These are phyloP conservation scores for Daphne laureola DNA, from an alignment of 441 rosid species.

Conservation along the genomic window DNA sequence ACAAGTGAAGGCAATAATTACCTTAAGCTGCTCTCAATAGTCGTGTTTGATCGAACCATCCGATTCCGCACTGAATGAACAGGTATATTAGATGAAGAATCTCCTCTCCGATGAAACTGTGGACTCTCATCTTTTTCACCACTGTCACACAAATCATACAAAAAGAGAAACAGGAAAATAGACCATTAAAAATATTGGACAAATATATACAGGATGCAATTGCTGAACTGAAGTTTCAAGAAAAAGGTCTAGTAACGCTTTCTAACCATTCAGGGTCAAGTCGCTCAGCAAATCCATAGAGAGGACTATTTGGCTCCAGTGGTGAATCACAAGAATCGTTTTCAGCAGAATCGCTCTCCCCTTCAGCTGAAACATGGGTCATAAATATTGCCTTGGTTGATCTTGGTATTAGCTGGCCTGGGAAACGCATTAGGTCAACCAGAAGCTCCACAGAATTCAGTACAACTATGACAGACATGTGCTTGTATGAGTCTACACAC, in stretches of 20 bases:
- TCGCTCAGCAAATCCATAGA: conserved; percentile 80
- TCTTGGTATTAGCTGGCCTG: conserved; percentile 85
- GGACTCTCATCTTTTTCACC: conserved; percentile 74
- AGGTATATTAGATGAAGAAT: conserved; percentile 51
- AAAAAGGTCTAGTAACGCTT: conserved; percentile 12
- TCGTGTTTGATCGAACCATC: conserved; percentile 54
- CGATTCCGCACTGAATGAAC: conserved; percentile 66
- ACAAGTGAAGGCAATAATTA: conserved; percentile 17
- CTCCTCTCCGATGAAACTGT: conserved; percentile 63
- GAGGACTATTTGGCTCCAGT: conserved; percentile 97
- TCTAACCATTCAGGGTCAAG: conserved; percentile 79
- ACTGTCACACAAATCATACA: conserved; percentile 32
- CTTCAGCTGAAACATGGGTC: conserved; percentile 95
- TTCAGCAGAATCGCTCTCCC: conserved; percentile 99
- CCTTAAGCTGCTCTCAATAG: conserved; percentile 70
- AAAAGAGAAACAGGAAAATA: conserved; percentile 4
- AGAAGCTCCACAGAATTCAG: conserved; percentile 87
- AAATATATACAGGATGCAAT: conserved; percentile 4
- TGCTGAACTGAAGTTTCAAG: background rate
- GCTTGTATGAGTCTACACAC: conserved; percentile 71
- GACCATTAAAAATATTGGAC: background rate
- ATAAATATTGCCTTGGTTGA: conserved; percentile 85
- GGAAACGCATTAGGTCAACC: conserved; percentile 96
- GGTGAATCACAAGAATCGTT: conserved; percentile 99
- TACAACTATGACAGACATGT: conserved; percentile 87